Evolutionary conservation across 1,284 basidiomycete genomes (phyloP).

Genomic region (Papiliotrema flavescens): DNA sequence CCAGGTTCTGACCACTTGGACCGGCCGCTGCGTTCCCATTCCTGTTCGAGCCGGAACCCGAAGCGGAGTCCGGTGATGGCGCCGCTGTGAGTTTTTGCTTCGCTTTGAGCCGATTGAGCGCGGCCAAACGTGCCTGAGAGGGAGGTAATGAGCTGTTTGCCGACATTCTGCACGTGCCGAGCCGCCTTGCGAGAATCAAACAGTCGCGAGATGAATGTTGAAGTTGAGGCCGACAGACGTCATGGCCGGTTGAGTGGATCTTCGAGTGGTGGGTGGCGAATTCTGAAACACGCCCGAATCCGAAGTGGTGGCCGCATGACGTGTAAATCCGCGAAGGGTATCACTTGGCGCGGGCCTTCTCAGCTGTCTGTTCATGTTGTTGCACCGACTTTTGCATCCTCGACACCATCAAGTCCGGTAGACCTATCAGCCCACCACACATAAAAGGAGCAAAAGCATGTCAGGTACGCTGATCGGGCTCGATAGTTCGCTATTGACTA

Average conservation of each 20-base stretch:
- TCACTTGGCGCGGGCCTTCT: neutral
- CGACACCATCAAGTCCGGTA: neutral
- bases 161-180: neutral
- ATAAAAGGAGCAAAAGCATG: neutral
- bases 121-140: constrained; percentile 43
- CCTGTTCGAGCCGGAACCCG: neutral
- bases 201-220: too few species aligned
- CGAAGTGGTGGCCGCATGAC: neutral
- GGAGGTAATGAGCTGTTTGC: constrained; percentile 19
- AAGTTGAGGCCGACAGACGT: too few species aligned
- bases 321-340: neutral
- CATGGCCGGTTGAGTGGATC: too few species aligned
- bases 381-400: too few species aligned
- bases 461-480: neutral
- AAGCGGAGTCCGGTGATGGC: neutral
- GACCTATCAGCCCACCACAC: neutral
- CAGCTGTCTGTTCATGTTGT: neutral
- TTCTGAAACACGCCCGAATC: too few species aligned
- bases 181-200: too few species aligned
- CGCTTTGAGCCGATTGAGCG: constrained; percentile 48
- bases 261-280: too few species aligned
- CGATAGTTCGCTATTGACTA: neutral
- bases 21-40: neutral
- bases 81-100: constrained; percentile 27
- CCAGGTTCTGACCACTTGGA: constrained; percentile 9